phyloP scores from a whole-genome alignment of 2,329 filamentous ascomycete genomes.

The Chaetomiaceae sp. region DNA sequence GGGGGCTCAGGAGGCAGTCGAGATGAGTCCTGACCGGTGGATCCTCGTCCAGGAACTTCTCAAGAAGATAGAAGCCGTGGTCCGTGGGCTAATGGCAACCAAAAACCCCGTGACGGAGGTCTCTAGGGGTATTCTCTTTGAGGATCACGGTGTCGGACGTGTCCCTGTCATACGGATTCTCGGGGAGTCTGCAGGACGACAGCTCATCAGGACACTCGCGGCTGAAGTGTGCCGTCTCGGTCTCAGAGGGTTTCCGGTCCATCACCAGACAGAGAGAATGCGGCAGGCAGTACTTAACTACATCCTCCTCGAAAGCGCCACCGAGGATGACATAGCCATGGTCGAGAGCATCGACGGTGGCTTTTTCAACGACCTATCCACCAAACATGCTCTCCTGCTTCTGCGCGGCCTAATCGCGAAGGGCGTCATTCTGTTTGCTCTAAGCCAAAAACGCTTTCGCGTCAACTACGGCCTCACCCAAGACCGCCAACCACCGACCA shows the following conservation, averaged over 20 bases:
- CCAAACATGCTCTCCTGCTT: constrained; percentile 44
- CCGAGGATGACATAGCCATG: constrained; percentile 27
- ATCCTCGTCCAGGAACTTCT: constrained; percentile 46
- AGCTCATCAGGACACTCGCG: constrained; percentile 35
- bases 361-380: constrained; percentile 37
- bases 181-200: constrained; percentile 27
- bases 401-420: constrained; percentile 60
- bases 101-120: no score
- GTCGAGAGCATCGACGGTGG: constrained; percentile 33
- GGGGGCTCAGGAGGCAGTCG: constrained; percentile 44
- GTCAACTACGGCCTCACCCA: constrained; percentile 61
- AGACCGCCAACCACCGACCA: constrained; percentile 39
- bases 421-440: constrained; percentile 53
- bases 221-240: constrained; percentile 42
- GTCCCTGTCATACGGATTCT: constrained; percentile 51
- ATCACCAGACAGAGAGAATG: constrained; percentile 34
- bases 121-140: constrained; percentile 37
- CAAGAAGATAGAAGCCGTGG: constrained; percentile 38
- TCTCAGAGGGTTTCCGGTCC: constrained; percentile 40
- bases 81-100: not conserved
- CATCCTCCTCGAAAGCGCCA: constrained; percentile 38
- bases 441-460: constrained; percentile 63
- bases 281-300: constrained; percentile 28
- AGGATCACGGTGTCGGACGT: constrained; percentile 30
- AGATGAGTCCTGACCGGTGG: constrained; percentile 57